Evolutionary conservation across 352 stramenopile species (phyloP).

Genomic region (Pythium aristosporum): DNA sequence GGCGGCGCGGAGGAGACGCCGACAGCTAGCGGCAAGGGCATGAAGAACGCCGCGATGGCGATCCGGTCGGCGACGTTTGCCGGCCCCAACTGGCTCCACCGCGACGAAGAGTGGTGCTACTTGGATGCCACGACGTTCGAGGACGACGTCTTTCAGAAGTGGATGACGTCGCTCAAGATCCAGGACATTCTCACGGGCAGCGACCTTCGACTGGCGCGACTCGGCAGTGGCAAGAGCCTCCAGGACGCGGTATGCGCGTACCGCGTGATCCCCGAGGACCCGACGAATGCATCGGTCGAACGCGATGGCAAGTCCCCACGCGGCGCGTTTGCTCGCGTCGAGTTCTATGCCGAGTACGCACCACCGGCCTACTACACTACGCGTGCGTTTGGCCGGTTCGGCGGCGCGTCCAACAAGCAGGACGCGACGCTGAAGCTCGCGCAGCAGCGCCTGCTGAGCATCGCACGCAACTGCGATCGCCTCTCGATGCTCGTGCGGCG

Average conservation of each 20-base stretch:
- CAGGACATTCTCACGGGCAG: conserved; percentile 3
- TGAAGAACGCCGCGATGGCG: background rate
- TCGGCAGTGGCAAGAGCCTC: background rate
- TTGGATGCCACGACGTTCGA: conserved; percentile 11
- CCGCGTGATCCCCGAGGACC: background rate
- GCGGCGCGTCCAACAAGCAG: background rate
- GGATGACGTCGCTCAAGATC: conserved; percentile 8
- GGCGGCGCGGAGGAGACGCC: background rate
- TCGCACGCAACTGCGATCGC: conserved; percentile 16
- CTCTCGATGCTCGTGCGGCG: conserved; percentile 49
- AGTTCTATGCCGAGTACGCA: conserved; percentile 22
- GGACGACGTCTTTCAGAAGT: conserved; percentile 13
- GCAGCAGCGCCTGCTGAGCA: conserved; percentile 8
- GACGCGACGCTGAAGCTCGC: background rate
- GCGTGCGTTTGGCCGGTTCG: background rate
- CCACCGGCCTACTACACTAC: background rate
- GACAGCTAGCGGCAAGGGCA: background rate
- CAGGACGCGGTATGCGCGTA: conserved; percentile 13
- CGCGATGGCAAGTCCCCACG: background rate
- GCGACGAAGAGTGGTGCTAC: conserved; percentile 24
- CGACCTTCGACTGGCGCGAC: background rate
- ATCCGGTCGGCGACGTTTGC: conserved; percentile 18
- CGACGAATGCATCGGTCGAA: background rate
- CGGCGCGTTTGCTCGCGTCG: background rate
- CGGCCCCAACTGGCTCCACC: conserved; percentile 1